Evolutionary conservation across 805 yeast genomes (phyloP).

Genomic region (Ogataea henricii): DNA sequence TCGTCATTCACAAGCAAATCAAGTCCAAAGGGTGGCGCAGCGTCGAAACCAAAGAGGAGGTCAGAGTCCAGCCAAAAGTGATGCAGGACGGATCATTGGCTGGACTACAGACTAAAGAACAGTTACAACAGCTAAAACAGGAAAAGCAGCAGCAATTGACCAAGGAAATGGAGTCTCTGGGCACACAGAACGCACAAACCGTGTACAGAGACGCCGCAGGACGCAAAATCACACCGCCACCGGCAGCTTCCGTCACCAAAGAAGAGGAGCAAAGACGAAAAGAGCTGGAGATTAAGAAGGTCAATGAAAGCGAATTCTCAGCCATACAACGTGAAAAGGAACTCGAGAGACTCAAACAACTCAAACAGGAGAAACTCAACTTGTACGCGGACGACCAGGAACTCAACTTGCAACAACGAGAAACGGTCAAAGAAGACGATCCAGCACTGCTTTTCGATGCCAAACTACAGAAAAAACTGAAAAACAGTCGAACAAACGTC

Average conservation of each 20-base stretch:
- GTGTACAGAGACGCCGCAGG: conserved; percentile 67
- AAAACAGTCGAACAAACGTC: conserved; percentile 17
- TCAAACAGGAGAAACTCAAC: conserved; percentile 29
- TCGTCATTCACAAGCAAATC: conserved; percentile 15
- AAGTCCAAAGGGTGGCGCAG: conserved; percentile 26
- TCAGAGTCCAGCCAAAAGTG: conserved; percentile 12
- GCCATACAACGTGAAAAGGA: conserved; percentile 39
- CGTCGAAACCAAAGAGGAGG: conserved; percentile 24
- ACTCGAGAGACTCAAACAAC: conserved; percentile 33
- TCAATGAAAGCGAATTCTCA: conserved; percentile 44
- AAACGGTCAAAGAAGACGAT: conserved; percentile 53
- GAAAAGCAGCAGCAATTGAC: conserved; percentile 22
- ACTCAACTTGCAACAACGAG: conserved; percentile 37
- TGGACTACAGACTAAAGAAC: conserved; percentile 51
- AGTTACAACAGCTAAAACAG: conserved; percentile 39
- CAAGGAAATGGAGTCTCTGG: conserved; percentile 32
- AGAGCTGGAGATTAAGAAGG: conserved; percentile 28
- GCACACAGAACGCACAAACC: conserved; percentile 34
- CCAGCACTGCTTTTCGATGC: conserved; percentile 57
- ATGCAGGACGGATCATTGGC: conserved; percentile 29
- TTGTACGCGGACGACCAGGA: conserved; percentile 42
- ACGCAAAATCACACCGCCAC: conserved; percentile 28
- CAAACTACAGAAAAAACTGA: conserved; percentile 23
- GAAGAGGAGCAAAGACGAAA: conserved; percentile 19
- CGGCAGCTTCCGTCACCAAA: conserved; percentile 9